Evolutionary conservation across 345 rosid genomes (phyloP), one percentile per base, ranked within the genome.

Genomic region (Acer yangbiense): DNA sequence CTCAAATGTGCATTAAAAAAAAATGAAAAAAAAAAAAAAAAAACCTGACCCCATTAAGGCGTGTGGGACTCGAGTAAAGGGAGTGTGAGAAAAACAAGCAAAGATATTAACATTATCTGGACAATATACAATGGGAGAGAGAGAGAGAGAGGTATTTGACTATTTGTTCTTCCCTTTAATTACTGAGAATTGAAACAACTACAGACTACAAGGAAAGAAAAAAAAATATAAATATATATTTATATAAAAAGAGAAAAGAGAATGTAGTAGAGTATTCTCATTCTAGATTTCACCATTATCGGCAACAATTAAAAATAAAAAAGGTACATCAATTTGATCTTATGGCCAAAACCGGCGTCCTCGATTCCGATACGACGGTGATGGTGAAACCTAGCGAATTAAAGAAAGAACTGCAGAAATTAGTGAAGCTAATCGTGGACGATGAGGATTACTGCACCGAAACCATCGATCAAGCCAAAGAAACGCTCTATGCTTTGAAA

Each of bases 271-370:
- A 79, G 78, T 46, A 76, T 61, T 73, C 76, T 75, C 78, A 68
- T 77, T 77, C 71, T 57, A 9, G 23, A 48, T 63, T 71, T 32
- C 16, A 21, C 54, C 35, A 29, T 65, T 46, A 11, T 16, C 9
- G 27, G 54, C 25, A 20, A 7, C 21, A 65, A 16, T 74, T 52
- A 75, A 52, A n/a, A 12, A 52, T n/a, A 12, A 0, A 35, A 12
- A 44, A 1, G 6, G 0, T 52, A 9, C 4, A 35, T 35, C 39
- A 35, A 35, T 54, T 29, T 50, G 9, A 77, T 64, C 66, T 43
- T 63, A 92, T 92, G 96, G 96, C 96, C 66, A 90, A 90, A 82
- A 86, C 92, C 8, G 91, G 85, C 64, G 81, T 85, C 63, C 76
- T 81, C 79, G 85, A 85, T 77, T 90, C 91, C 77, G 97, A 91